These are phyloP conservation scores for Hyphopichia wangnamkhiaoensis DNA, from an alignment of 1,139 yeast genomes.

Conservation along the genomic window DNA sequence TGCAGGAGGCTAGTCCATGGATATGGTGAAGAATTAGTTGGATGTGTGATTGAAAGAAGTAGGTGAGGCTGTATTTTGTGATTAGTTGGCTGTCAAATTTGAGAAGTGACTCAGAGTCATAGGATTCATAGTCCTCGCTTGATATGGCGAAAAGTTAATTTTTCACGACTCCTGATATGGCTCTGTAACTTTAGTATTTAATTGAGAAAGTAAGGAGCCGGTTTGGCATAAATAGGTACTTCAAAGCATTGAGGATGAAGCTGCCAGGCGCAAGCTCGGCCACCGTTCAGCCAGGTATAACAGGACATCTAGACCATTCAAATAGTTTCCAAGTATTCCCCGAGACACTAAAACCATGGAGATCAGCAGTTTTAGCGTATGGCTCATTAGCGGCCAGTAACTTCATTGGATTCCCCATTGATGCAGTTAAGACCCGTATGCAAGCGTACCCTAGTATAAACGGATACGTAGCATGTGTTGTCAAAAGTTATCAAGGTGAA, in stretches of 20 bases:
- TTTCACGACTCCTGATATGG: no score
- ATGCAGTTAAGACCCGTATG: constrained; percentile 9
- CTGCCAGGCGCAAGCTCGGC: neutral
- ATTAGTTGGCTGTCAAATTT: no score
- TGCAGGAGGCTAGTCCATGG: no score
- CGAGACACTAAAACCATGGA: constrained; percentile 4
- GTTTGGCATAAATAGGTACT: neutral
- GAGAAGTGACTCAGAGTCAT: no score
- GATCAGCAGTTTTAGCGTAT: constrained; percentile 8
- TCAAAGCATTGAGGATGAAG: neutral
- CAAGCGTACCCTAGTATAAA: constrained; percentile 7
- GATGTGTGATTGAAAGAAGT: no score
- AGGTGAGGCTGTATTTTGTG: no score
- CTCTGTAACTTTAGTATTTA: no score
- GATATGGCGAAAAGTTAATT: no score
- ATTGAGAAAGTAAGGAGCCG: no score
- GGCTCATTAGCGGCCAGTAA: constrained; percentile 6
- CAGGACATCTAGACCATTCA: constrained; percentile 2
- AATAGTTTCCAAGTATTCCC: constrained; percentile 5
- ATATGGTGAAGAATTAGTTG: no score
- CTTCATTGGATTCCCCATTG: constrained; percentile 8
- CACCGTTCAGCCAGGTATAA: neutral
- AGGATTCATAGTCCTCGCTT: no score
- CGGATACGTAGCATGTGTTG: constrained; percentile 5
- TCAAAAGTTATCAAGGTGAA: constrained; percentile 5